Conservation (phyloP, 192 early-diverging fungal species). For the Coemansia sp. region DNA sequence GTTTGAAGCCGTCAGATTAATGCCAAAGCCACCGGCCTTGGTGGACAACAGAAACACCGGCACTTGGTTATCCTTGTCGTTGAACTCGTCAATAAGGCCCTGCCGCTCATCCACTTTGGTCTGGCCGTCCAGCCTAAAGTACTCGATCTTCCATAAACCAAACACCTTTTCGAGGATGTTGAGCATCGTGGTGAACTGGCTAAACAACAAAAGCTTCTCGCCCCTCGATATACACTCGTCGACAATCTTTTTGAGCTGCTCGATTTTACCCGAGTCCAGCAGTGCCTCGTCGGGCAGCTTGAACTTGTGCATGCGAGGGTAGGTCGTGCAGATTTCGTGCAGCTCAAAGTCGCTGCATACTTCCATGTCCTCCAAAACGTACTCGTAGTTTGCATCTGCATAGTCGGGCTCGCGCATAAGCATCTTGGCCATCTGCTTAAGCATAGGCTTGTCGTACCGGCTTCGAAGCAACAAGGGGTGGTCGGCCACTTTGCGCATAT, state of each 20-base stretch:
- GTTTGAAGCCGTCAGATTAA: conserved; percentile 76
- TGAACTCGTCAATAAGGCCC: conserved; percentile 76
- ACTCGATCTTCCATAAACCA: conserved; percentile 30
- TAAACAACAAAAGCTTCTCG: conserved; percentile 72
- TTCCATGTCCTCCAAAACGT: conserved; percentile 82
- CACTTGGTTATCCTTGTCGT: conserved; percentile 45
- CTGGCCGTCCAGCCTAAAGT: conserved; percentile 62
- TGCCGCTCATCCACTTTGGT: conserved; percentile 71
- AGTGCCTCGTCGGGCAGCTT: conserved; percentile 55
- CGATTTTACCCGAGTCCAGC: conserved; percentile 78
- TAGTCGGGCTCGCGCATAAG: conserved; percentile 72
- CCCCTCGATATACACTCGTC: conserved; percentile 30
- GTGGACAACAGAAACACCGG: conserved; percentile 74
- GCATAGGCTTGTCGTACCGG: conserved; percentile 55
- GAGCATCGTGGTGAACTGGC: conserved; percentile 80
- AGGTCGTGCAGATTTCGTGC: conserved; percentile 59
- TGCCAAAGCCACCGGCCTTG: conserved; percentile 78
- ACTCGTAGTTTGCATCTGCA: conserved; percentile 69
- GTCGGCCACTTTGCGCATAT: conserved; percentile 80
- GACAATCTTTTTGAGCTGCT: conserved; percentile 58
- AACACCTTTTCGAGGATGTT: conserved; percentile 80
- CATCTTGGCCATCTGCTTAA: conserved; percentile 66
- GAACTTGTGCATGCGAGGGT: conserved; percentile 42
- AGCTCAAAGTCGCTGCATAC: conserved; percentile 87
- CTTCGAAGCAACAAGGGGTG: conserved; percentile 79